Evolutionary conservation across 495 filamentous ascomycete species (phyloP).

Genomic region (Neurospora discreta): DNA sequence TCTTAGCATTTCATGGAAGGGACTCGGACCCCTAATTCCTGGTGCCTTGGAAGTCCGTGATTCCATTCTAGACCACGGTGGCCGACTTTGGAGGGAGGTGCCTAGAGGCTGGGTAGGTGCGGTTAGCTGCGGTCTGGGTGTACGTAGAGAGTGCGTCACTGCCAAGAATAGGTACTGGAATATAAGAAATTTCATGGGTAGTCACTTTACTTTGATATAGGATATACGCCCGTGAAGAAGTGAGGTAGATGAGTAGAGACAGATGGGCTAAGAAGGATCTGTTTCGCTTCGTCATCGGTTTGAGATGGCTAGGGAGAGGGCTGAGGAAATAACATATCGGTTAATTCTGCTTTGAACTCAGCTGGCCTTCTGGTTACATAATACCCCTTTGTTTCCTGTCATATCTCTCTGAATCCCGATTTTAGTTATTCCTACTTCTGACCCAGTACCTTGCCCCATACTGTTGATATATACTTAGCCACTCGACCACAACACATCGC

Average conservation of each 20-base stretch:
- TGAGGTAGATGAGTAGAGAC: neutral
- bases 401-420: neutral
- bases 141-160: neutral
- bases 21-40: neutral
- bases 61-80: neutral
- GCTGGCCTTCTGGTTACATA: neutral
- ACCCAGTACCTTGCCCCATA: neutral
- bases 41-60: neutral
- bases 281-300: neutral
- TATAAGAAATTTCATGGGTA: too few species aligned
- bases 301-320: neutral
- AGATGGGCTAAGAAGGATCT: neutral
- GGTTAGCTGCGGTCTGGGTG: neutral
- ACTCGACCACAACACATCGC: neutral
- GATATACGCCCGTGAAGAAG: conserved; percentile 14
- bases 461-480: neutral
- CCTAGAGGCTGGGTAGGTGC: neutral
- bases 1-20: neutral
- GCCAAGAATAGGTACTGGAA: neutral
- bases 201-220: too few species aligned
- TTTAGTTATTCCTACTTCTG: neutral
- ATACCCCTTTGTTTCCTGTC: neutral
- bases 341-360: neutral
- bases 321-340: neutral
- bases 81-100: neutral